These are phyloP conservation scores for Malus asiatica DNA, from an alignment of 306 rosid species.

Conservation along the genomic window DNA sequence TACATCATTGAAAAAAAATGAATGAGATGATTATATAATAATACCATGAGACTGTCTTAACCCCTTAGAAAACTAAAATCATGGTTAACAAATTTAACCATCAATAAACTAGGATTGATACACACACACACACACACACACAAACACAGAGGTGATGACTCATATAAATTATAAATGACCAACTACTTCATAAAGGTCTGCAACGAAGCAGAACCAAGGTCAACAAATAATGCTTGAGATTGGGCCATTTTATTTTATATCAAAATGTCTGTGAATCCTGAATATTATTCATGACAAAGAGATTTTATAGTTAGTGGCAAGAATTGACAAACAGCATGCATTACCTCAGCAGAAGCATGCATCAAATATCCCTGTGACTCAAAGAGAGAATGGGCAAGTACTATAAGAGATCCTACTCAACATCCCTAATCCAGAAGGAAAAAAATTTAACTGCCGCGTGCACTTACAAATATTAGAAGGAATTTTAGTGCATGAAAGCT, in stretches of 20 bases:
- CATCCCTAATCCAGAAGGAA: too few relatives aligned
- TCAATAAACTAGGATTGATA: background rate
- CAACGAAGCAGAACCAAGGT: background rate
- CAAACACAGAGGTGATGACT: background rate
- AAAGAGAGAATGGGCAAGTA: background rate
- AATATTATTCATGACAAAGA: background rate
- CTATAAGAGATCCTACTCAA: background rate
- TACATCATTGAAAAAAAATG: background rate
- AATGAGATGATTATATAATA: background rate
- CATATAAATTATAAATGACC: background rate
- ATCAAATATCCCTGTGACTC: background rate
- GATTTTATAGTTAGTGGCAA: background rate
- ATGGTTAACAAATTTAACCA: background rate
- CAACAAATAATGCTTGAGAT: background rate
- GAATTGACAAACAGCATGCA: background rate
- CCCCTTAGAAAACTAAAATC: background rate
- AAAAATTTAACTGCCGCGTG: background rate
- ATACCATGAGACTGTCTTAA: background rate
- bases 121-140: background rate
- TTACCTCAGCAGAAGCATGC: background rate
- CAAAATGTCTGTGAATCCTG: too few relatives aligned
- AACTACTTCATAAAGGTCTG: background rate
- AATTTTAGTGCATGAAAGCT: background rate
- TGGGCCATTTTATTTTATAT: background rate
- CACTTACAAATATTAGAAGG: background rate